Percentiles rank a stretch among this genome's conserved stretches.
These are phyloP conservation scores for Vitellaria paradoxa DNA, from an alignment of 179 eudicot species.

Conservation along the genomic window DNA sequence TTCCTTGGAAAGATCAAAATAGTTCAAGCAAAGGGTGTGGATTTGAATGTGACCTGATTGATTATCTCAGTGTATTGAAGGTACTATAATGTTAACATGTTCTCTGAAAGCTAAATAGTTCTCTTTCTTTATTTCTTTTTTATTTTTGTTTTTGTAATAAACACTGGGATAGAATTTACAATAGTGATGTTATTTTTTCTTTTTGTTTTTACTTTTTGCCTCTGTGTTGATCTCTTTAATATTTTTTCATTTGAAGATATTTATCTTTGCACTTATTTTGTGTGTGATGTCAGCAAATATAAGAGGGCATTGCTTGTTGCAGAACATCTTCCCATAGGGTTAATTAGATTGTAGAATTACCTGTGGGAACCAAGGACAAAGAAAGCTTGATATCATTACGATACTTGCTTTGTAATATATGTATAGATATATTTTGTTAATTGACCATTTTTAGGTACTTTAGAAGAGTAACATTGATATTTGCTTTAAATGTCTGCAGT, in stretches of 20 bases:
- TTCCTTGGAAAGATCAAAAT: constrained; percentile 84
- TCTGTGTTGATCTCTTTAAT: background rate
- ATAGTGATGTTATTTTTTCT: background rate
- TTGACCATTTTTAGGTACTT: background rate
- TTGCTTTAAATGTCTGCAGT: constrained; percentile 40
- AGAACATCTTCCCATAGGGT: background rate
- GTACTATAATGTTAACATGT: constrained; percentile 30
- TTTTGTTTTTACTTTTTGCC: background rate
- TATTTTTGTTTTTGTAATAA: background rate
- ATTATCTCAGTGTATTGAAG: constrained; percentile 77
- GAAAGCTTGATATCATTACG: background rate
- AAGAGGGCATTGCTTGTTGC: background rate
- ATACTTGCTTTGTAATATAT: background rate
- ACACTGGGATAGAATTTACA: background rate
- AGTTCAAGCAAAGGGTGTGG: constrained; percentile 45
- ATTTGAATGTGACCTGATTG: constrained; percentile 82
- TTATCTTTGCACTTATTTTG: background rate
- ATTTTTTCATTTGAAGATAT: background rate
- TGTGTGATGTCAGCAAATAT: background rate
- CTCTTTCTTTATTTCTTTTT: background rate
- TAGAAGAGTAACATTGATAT: background rate
- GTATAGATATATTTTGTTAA: background rate
- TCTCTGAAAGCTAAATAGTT: background rate
- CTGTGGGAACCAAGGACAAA: background rate
- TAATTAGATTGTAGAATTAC: background rate